A percentile compares a stretch with the other conserved stretches of the same genome.
Conservation (phyloP, 768 basidiomycete species). For the Boletus fagicola region DNA sequence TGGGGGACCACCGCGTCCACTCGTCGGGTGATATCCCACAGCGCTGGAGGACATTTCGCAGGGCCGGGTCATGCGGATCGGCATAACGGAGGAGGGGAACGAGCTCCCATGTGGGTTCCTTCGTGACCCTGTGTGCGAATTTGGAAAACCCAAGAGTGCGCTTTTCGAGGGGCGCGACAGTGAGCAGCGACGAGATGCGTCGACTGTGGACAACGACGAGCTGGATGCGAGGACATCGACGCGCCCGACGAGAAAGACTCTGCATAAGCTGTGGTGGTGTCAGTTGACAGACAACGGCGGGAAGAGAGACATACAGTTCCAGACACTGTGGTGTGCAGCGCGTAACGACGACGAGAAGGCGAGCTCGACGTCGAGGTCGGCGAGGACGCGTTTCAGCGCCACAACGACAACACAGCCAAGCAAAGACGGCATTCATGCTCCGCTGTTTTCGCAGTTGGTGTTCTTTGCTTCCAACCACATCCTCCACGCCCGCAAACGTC, state of each 20-base stretch:
- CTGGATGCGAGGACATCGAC: not conserved
- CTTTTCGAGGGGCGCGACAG: constrained; percentile 22
- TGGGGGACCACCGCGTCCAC: constrained; percentile 40
- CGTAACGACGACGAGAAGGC: not conserved
- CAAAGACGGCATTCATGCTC: constrained; percentile 30
- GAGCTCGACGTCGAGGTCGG: constrained; percentile 5
- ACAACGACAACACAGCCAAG: constrained; percentile 37
- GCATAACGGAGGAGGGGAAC: constrained; percentile 33
- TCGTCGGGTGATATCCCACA: constrained; percentile 37
- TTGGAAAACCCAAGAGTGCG: constrained; percentile 29
- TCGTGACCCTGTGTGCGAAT: constrained; percentile 36
- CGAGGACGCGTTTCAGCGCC: constrained; percentile 24
- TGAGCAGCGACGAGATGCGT: constrained; percentile 20
- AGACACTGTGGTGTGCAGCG: not conserved
- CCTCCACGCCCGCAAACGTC: constrained; percentile 4
- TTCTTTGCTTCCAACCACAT: constrained; percentile 28
- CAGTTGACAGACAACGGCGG: not conserved
- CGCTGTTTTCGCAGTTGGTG: constrained; percentile 22
- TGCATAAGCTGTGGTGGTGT: constrained; percentile 22
- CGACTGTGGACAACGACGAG: constrained; percentile 3
- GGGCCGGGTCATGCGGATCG: not conserved
- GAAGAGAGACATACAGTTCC: not conserved
- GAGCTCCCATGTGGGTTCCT: constrained; percentile 44
- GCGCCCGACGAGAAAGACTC: constrained; percentile 12
- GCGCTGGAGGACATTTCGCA: constrained; percentile 29